These are phyloP conservation scores for Solanum arcanum DNA, from an alignment of 257 asterid genomes.

Conservation along the genomic window DNA sequence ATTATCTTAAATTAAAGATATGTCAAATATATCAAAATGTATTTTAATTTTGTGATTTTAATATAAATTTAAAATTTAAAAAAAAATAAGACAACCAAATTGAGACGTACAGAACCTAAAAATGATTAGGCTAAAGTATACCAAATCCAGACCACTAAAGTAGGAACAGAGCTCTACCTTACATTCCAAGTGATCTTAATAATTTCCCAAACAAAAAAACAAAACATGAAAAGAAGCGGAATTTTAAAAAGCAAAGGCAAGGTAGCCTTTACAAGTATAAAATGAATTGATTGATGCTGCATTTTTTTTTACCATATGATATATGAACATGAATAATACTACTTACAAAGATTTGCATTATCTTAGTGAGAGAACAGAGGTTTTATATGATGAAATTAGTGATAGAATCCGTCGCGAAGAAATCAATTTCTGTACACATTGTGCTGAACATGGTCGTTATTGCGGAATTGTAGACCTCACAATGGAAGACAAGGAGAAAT, in stretches of 20 bases:
- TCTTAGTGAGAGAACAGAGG: conserved; percentile 30
- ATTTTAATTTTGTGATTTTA: background rate
- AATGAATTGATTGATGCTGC: background rate
- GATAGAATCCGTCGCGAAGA: conserved; percentile 11
- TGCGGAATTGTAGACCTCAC: conserved; percentile 25
- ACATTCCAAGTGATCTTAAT: background rate
- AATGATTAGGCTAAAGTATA: background rate
- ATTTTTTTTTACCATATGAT: background rate
- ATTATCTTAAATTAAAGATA: background rate
- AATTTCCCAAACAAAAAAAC: background rate
- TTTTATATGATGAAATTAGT: conserved; percentile 22
- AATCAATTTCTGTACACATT: conserved; percentile 28
- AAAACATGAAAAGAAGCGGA: background rate
- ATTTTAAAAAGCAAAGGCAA: background rate
- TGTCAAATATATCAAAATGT: background rate
- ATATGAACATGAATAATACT: background rate
- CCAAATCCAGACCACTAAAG: background rate
- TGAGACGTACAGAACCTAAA: background rate
- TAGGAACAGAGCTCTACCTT: background rate
- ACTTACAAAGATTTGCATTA: conserved; percentile 4
- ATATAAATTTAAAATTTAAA: background rate
- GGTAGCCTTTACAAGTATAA: background rate
- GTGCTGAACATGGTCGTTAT: conserved; percentile 28
- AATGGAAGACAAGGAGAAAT: conserved; percentile 26
- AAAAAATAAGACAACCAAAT: background rate